Base-by-base conservation (phyloP, 2,329 filamentous ascomycete species). In the Aureobasidium musti region DNA sequence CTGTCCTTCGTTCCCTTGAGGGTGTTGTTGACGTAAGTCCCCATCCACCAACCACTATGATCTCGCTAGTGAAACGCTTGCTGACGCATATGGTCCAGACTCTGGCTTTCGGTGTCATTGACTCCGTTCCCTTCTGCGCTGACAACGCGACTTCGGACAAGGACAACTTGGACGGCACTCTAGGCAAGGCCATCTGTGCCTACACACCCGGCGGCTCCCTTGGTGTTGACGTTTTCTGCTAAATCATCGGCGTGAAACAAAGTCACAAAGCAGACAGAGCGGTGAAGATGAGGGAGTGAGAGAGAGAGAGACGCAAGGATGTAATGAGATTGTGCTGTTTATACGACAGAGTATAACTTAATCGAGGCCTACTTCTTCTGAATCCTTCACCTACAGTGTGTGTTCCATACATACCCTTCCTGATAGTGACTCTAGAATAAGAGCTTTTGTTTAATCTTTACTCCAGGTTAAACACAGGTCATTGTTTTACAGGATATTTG, bases 1-100 rank as follows among this genome's bases (percentile, higher is more conserved):
- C 69, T 11, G 69, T 71, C 1, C 72, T 78, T 1, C 70, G 74
- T 23, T 47, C 45, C 0, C 50, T 63, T 3, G 57, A 68, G 35
- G 39, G 11, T 3, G 57, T 63, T 8, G 39, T 68, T n/a, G 57
- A 68, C 30, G 50, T 57, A 10, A 54, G 61, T 65, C 2, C 28
- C 8, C 5, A 13, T 30, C 17, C 1, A 21, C 2, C 39, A 26
- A 17, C 11, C 13, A 5, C 11, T 17, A 37, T 37, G 35, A n/a
- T 8, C 13, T 17, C 2, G 2, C 17, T 5, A 17, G 3, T 11
- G 13, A 1, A 2, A 37, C 3, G 2, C 5, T 14, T 28, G 5
- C 21, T 39, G 30, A 45, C n/a, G 6, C 23, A 11, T 0, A 6
- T 28, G 2, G 11, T 13, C 17, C 26, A 64, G 52, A 66, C 52